Base-by-base conservation (phyloP, 371 early-diverging fungal genomes). In the Blastocladiella emersonii region DNA sequence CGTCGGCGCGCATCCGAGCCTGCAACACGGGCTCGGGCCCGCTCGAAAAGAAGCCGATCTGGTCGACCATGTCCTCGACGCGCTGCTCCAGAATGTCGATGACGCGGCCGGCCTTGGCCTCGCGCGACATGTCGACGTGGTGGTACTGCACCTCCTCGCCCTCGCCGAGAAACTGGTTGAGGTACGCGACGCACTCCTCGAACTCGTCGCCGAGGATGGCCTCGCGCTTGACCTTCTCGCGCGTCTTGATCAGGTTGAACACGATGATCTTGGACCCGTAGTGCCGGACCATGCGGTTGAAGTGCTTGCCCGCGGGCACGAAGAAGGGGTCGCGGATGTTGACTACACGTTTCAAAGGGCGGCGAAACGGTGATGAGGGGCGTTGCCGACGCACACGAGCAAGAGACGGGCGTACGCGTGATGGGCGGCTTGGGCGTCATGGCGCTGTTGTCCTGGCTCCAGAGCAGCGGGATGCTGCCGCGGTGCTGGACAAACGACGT, bases 71-170 rank as follows among this genome's bases (percentile, higher is more conserved):
- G 61, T 91, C 84, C 64, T 93, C 90, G 1, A 90, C 91, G 55
- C 92, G 82, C 30, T 89, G 86, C 67, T 96, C 95, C 30, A 96
- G 74, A 19, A 82, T 82, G 0, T 84, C 85, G 61, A 96, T 87
- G 1, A 96, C 97, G 70, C 93, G 92, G 62, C 92, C 89, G 86
- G 85, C 90, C 72, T 95, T 94, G 12, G 89, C 88, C 17, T 96
- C 95, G 43, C 92, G 72, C 12, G 95, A 92, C 98, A 98, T 98
- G 74, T 98, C 98, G 92, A 93, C 95, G 1, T 91, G 89, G 64
- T 92, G 83, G 69, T 98, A 95, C 64, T 83, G 76, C 45, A 93
- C 89, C 67, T 85, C 79, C 37, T 86, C 81, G 53, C 85, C 88
- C 0, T 79, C 71, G 0, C 89, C 88, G 51, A 98, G 68, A 57